These are phyloP conservation scores for Millerozyma acaciae DNA, from an alignment of 805 yeast genomes.

Conservation along the genomic window DNA sequence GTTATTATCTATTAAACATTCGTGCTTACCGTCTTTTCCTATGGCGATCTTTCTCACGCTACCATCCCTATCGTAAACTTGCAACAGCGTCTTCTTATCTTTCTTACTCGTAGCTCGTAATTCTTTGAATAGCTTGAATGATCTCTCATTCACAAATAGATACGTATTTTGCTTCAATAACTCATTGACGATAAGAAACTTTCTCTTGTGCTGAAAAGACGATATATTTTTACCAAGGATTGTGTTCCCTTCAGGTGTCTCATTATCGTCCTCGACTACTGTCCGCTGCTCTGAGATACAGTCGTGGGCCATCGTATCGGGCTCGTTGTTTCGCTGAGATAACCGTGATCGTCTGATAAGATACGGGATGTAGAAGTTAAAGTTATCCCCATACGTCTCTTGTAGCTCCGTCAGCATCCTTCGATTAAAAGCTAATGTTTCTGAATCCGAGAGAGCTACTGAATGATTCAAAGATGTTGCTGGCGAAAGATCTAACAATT, in stretches of 20 bases:
- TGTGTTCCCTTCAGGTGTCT: constrained; percentile 6
- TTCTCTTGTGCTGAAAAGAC: constrained; percentile 25
- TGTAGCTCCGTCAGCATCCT: constrained; percentile 31
- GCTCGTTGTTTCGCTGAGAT: constrained; percentile 1
- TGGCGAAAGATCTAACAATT: not conserved
- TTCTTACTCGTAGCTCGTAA: constrained; percentile 20
- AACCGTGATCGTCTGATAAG: constrained; percentile 26
- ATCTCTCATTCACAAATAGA: constrained; percentile 27
- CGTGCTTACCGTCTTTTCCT: constrained; percentile 2
- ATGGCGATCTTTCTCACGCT: constrained; percentile 13
- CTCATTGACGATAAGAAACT: constrained; percentile 29
- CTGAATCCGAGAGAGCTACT: constrained; percentile 32
- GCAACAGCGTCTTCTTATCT: constrained; percentile 17
- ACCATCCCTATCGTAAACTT: constrained; percentile 18
- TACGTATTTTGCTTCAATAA: constrained; percentile 24
- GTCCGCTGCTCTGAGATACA: constrained; percentile 9
- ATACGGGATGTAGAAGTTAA: constrained; percentile 34
- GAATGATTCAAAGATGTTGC: constrained; percentile 9
- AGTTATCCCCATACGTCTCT: constrained; percentile 33
- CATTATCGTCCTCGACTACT: constrained; percentile 13
- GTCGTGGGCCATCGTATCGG: not conserved
- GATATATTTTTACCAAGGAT: constrained; percentile 20
- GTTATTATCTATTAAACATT: not conserved
- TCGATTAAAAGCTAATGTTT: constrained; percentile 25
- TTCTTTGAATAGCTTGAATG: constrained; percentile 26